phyloP scores from a whole-genome alignment of 2,329 filamentous ascomycete genomes.

The Cercospora sp. region DNA sequence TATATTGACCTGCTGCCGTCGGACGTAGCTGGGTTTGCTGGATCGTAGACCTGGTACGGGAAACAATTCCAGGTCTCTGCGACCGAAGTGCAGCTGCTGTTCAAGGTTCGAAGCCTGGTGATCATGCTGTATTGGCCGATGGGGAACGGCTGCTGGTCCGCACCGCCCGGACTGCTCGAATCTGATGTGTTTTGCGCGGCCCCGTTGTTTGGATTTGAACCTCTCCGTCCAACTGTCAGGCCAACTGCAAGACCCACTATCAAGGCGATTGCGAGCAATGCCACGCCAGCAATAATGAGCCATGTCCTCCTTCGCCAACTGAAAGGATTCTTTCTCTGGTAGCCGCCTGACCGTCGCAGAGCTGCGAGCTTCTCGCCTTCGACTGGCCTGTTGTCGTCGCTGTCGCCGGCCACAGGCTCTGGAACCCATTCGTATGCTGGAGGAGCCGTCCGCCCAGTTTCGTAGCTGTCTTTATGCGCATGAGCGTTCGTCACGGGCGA shows the following conservation, averaged over 20 bases:
- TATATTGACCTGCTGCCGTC: conserved; percentile 54
- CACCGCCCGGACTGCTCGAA: not conserved
- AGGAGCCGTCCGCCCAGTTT: conserved; percentile 27
- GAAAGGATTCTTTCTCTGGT: conserved; percentile 22
- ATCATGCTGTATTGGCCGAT: conserved; percentile 63
- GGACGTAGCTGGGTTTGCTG: conserved; percentile 28
- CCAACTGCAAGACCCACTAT: conserved; percentile 46
- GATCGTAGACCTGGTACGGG: conserved; percentile 55
- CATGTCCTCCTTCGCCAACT: conserved; percentile 46
- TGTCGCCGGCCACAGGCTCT: conserved; percentile 19
- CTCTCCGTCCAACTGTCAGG: conserved; percentile 31
- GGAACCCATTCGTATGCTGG: conserved; percentile 34
- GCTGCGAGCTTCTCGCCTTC: conserved; percentile 36
- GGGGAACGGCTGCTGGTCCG: conserved; percentile 52
- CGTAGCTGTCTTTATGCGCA: conserved; percentile 16
- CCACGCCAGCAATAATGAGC: conserved; percentile 41
- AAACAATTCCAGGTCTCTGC: conserved; percentile 63
- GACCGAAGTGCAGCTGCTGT: conserved; percentile 60
- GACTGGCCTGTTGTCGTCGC: conserved; percentile 25
- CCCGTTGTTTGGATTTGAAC: not conserved
- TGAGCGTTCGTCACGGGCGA: not conserved
- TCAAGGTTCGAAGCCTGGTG: conserved; percentile 57
- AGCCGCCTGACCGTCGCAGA: conserved; percentile 26
- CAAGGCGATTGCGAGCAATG: conserved; percentile 41
- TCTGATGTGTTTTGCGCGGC: not conserved